Evolutionary conservation across 139 green algal genomes (phyloP).

Genomic region (Desmodesmus armatus): DNA sequence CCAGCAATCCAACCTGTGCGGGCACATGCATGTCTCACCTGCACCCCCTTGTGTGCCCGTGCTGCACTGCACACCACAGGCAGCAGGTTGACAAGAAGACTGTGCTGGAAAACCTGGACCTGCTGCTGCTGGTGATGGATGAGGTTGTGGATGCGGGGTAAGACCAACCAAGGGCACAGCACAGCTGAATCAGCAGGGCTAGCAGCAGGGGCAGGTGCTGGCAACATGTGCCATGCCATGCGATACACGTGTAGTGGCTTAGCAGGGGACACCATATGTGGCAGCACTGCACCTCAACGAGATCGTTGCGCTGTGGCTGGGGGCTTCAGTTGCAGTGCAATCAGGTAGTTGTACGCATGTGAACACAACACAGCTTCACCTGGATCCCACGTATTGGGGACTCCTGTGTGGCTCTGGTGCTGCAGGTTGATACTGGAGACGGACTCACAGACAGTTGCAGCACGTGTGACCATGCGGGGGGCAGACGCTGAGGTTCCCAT

Average conservation of each 20-base stretch:
- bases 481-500: conserved; percentile 85
- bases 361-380: too few species aligned
- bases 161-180: background rate
- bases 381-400: too few species aligned
- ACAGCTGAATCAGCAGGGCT: background rate
- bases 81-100: conserved; percentile 98
- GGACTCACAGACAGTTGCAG: conserved; percentile 88
- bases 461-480: conserved; percentile 94
- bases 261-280: background rate
- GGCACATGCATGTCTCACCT: too few species aligned
- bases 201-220: background rate
- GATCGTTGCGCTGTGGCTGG: background rate
- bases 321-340: background rate
- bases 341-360: background rate
- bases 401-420: background rate
- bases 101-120: conserved; percentile 98
- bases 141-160: conserved; percentile 96
- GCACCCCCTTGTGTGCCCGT: background rate
- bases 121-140: conserved; percentile 96
- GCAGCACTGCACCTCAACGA: background rate
- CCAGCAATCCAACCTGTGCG: too few species aligned
- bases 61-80: conserved; percentile 61
- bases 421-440: conserved; percentile 96
- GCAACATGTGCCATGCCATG: background rate
- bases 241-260: background rate